Evolutionary conservation across 768 basidiomycete species (phyloP).

Genomic region (Rhodotorula babjevae): DNA sequence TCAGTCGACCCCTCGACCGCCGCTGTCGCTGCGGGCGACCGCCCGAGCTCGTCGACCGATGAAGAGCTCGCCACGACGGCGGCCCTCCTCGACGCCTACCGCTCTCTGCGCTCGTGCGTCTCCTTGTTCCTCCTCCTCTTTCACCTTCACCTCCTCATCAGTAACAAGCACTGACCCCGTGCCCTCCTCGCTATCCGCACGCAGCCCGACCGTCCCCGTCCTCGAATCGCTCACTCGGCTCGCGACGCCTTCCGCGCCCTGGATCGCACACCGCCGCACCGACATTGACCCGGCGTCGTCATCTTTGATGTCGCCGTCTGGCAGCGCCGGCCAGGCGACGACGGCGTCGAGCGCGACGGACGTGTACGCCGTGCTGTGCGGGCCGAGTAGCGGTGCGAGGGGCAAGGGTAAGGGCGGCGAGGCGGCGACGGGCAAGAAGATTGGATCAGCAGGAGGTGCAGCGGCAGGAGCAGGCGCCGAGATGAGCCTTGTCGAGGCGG

Average conservation of each 20-base stretch:
- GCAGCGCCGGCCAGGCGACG: background rate
- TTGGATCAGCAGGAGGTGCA: too few relatives aligned
- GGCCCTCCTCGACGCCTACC: background rate
- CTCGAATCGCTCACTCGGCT: constrained; percentile 20
- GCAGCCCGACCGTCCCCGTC: background rate
- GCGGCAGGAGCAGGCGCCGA: background rate
- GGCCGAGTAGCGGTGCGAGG: background rate
- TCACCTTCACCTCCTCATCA: background rate
- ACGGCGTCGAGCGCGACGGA: background rate
- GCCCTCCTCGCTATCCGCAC: too few relatives aligned
- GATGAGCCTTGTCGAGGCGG: constrained; percentile 16
- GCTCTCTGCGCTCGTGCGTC: background rate
- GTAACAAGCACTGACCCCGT: background rate
- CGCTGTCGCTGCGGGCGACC: too few relatives aligned
- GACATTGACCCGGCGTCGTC: background rate
- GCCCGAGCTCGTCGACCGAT: background rate
- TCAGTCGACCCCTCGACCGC: background rate
- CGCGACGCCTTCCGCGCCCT: background rate
- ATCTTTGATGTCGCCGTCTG: too few relatives aligned
- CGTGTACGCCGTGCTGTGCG: constrained; percentile 9
- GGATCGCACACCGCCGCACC: constrained; percentile 10
- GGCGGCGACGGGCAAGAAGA: too few relatives aligned
- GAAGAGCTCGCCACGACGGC: background rate
- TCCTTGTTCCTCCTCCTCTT: background rate
- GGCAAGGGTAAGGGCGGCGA: background rate